Evolutionary conservation across 805 yeast genomes (phyloP), one percentile per base, ranked within the genome.

Genomic region (Phaffomyces antillensis): DNA sequence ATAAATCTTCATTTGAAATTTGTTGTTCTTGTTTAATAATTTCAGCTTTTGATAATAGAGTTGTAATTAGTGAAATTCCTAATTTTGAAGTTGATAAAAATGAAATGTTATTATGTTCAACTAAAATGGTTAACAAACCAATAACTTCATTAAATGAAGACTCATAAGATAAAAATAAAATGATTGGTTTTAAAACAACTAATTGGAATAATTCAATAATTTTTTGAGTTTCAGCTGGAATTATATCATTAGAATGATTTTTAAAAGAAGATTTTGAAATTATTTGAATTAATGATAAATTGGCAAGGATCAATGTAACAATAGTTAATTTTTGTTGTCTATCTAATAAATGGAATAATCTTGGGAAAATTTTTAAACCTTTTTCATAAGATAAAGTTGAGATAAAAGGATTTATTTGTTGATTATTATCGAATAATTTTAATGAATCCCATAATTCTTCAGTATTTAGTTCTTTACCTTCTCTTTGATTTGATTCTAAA

Each of bases 21-120:
- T 67, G 60, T 49, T 80, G 81, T 59, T 90, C 96, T 61, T 95
- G 96, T 58, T 83, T 83, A 58, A 91, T 84, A 56, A 90, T 76
- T 63, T 91, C 97, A 31, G 96, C 91, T 57, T 96, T 79, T 5
- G 96, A 87, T 46, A 90, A 79, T 50, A 91, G 70, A n/a, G 95
- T 86, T 0, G 97, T 91, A 44, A 91, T 75, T 45, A 91, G 71
- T 12, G 96, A 83, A 55, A 89, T 76, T 18, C 98, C 97, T 52
- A 87, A 76, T 64, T 85, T 86, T 38, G 78, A 86, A 62, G 71
- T 67, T 15, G 74, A 64, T 37, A 68, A 61, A 49, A 58, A 68
- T 10, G 85, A 73, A 32, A 83, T 79, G 55, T 82, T 82, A 60
- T 85, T 83, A 57, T 79, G 82, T 46, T 78, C 80, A 43, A 86